Conservation (phyloP, 371 early-diverging fungal species). For the Modicella reniformis region DNA sequence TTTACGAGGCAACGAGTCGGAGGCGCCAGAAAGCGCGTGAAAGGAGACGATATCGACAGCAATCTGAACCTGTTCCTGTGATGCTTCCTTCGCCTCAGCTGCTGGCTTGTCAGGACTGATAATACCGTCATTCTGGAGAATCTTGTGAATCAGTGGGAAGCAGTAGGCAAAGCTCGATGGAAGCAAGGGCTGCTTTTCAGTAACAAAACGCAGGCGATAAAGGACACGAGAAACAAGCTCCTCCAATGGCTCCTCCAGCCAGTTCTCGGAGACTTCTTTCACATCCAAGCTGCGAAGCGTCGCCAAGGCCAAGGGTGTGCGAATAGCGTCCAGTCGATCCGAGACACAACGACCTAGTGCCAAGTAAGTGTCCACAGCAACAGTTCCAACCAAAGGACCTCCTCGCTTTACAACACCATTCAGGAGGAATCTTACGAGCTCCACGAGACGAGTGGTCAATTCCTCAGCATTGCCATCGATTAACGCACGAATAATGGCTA, state of each 20-base stretch:
- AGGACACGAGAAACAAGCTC: constrained; percentile 75
- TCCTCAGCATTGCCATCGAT: constrained; percentile 68
- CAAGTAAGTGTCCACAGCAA: constrained; percentile 67
- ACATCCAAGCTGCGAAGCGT: constrained; percentile 77
- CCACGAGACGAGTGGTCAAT: constrained; percentile 57
- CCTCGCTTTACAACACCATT: constrained; percentile 63
- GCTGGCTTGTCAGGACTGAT: constrained; percentile 59
- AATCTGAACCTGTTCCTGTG: constrained; percentile 80
- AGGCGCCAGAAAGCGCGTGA: constrained; percentile 68
- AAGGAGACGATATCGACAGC: constrained; percentile 79
- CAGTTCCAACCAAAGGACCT: constrained; percentile 66
- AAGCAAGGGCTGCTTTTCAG: constrained; percentile 70
- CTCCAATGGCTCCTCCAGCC: constrained; percentile 74
- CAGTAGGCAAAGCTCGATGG: constrained; percentile 84
- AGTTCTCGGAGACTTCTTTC: constrained; percentile 70
- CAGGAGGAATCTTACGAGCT: constrained; percentile 60
- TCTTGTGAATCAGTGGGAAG: constrained; percentile 81
- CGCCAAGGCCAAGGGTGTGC: constrained; percentile 69
- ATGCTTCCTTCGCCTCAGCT: constrained; percentile 64
- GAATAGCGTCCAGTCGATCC: constrained; percentile 61
- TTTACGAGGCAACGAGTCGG: constrained; percentile 72
- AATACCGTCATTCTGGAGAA: constrained; percentile 77
- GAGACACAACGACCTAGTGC: constrained; percentile 63
- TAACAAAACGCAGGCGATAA: constrained; percentile 78
- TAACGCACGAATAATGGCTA: constrained; percentile 74